Evolutionary conservation across 208 protist species (phyloP).

Genomic region (Trypanosoma platydactyli): DNA sequence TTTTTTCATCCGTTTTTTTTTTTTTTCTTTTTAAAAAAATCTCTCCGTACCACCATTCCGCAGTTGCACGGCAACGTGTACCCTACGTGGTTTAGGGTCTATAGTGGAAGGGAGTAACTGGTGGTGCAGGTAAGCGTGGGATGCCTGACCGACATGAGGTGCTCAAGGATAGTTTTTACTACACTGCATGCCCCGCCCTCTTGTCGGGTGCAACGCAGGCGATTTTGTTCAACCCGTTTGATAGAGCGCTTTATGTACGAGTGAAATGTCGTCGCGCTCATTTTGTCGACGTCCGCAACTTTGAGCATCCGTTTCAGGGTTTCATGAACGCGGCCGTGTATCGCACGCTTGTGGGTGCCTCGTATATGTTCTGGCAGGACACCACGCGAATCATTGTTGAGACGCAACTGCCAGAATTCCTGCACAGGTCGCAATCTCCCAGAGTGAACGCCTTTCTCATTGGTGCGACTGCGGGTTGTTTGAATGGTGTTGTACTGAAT

Average conservation of each 20-base stretch:
- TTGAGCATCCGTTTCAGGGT: slow-evolving; percentile 89
- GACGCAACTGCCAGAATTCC: slow-evolving; percentile 37
- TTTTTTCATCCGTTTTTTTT: no score
- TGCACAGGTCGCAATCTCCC: slow-evolving; percentile 53
- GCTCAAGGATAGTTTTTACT: slow-evolving; percentile 45
- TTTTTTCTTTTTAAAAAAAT: no score
- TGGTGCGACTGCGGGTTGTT: slow-evolving; percentile 68
- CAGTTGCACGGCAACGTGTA: no score
- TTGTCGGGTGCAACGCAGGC: slow-evolving; percentile 78
- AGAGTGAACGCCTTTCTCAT: slow-evolving; percentile 74
- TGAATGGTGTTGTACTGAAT: slow-evolving; percentile 85
- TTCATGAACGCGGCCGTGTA: slow-evolving; percentile 90
- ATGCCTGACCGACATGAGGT: slow-evolving; percentile 4
- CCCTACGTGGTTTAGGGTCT: no score
- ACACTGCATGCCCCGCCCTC: slow-evolving; percentile 61
- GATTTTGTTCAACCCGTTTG: slow-evolving; percentile 89
- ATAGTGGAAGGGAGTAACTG: not conserved
- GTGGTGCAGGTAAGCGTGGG: not conserved
- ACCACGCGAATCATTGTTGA: slow-evolving; percentile 69
- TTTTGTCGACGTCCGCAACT: slow-evolving; percentile 86
- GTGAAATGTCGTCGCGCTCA: slow-evolving; percentile 65
- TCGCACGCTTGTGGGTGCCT: slow-evolving; percentile 79
- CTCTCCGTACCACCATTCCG: no score
- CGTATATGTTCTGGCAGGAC: slow-evolving; percentile 92
- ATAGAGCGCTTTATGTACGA: slow-evolving; percentile 89